Evolutionary conservation across 106 monocot species (phyloP), one percentile per base, ranked within the genome.

Genomic region (Dendrobium officinale): DNA sequence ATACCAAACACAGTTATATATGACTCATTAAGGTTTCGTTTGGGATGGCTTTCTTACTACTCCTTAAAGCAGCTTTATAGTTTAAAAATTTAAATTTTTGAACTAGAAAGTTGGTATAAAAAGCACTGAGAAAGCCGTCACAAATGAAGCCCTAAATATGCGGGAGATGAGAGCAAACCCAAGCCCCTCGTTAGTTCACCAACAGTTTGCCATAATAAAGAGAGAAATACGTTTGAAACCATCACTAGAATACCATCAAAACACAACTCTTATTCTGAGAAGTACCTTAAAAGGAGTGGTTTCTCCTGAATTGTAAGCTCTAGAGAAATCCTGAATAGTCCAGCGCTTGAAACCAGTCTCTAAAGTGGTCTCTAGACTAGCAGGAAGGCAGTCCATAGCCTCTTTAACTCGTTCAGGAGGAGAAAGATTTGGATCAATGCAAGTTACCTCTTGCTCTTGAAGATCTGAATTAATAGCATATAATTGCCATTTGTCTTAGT

Each of bases 261-360:
- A 43, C 18, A 20, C 5, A 74, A 20, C 20, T 43, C 43, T 43
- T 74, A 42, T 74, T 74, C 20, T 79, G 61, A 58, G 33, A 72
- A 67, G 24, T 88, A 95, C 95, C 82, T 51, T 49, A 66, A 88
- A 84, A 72, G 96, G 96, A 80, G 91, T 90, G 42, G 79, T 88
- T 45, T 93, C 85, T 78, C 90, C 80, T 67, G 87, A 89, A 56
- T 5, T 87, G 55, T 96, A 96, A 56, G 96, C 91, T 70, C 81
- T 88, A 6, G 84, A 82, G 68, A 88, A 96, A 64, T 96, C 96
- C 75, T 76, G 81, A 79, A 96, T 84, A 10, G 90, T 92, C 93
- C 93, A 86, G 10, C 93, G 85, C 17, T 78, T 82, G 81, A 96
- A 93, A 49, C 19, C 33, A 20, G 75, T 66, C 17, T 1, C 9